These are phyloP conservation scores for Cerioporus squamosus DNA, from an alignment of 1,284 basidiomycete species.

Conservation along the genomic window DNA sequence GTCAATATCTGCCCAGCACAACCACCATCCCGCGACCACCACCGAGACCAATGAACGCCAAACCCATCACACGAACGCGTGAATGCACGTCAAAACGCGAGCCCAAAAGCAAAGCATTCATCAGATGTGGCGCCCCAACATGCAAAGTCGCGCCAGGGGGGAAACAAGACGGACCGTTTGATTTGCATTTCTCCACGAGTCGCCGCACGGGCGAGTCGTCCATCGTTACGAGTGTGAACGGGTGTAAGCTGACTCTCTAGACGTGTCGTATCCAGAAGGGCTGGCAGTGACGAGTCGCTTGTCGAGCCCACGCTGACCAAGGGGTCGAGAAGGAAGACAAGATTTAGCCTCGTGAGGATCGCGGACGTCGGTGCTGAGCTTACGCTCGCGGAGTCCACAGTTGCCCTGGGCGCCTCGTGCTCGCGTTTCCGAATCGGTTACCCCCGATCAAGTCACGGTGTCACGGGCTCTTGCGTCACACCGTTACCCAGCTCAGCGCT, in stretches of 20 bases:
- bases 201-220: conserved; percentile 59
- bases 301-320: not conserved
- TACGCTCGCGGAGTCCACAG: conserved; percentile 21
- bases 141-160: not conserved
- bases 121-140: conserved; percentile 5
- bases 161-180: conserved; percentile 54
- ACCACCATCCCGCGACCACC: not conserved
- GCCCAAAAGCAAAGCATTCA: not conserved
- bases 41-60: not conserved
- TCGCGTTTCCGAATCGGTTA: too few relatives aligned
- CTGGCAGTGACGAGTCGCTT: not conserved
- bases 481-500: not conserved
- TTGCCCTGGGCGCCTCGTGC: conserved; percentile 12
- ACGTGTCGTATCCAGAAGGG: not conserved
- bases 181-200: conserved; percentile 71
- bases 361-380: conserved; percentile 23
- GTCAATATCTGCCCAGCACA: conserved; percentile 64
- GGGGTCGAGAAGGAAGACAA: not conserved
- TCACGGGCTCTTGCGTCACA: conserved; percentile 1
- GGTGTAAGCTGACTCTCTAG: not conserved
- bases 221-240: not conserved
- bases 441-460: too few relatives aligned
- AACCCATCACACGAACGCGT: conserved; percentile 4
- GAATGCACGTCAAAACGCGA: conserved; percentile 1
- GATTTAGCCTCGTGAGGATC: conserved; percentile 17